Evolutionary conservation across 257 asterid genomes (phyloP).

Genomic region (Fraxinus cuspidata): DNA sequence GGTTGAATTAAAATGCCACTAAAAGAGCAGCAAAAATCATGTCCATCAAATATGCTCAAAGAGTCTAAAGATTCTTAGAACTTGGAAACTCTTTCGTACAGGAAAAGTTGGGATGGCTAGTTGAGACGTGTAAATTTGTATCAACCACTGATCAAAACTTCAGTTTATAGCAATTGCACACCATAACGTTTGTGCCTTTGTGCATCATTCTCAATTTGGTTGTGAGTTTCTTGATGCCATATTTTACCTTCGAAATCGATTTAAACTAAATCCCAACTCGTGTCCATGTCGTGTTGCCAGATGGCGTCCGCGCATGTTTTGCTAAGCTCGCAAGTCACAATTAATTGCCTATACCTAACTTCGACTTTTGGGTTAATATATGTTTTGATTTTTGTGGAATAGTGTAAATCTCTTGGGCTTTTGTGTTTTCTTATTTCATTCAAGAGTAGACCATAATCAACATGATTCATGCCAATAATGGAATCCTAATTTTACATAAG

Average conservation of each 20-base stretch:
- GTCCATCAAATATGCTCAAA: constrained; percentile 29
- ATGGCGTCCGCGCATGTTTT: no score
- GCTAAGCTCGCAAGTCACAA: no score
- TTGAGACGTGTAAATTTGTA: background rate
- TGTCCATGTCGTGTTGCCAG: no score
- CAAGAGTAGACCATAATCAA: background rate
- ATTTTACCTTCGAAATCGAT: no score
- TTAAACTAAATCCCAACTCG: no score
- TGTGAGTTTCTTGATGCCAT: background rate
- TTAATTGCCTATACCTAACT: no score
- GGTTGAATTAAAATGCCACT: constrained; percentile 15
- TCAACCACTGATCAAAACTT: background rate
- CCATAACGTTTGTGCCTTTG: background rate
- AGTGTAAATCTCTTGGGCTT: background rate
- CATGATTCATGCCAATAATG: no score
- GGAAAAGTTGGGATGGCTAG: background rate
- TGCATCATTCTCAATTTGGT: background rate
- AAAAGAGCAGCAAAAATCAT: constrained; percentile 14
- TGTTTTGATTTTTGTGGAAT: no score
- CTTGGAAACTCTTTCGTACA: constrained; percentile 1
- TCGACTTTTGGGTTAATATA: no score
- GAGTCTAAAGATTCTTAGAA: constrained; percentile 12
- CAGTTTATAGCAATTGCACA: no score
- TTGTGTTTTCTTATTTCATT: no score
- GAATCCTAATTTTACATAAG: background rate